Conservation (phyloP, 306 rosid genomes). For the Chamaecrista fasciculata region DNA sequence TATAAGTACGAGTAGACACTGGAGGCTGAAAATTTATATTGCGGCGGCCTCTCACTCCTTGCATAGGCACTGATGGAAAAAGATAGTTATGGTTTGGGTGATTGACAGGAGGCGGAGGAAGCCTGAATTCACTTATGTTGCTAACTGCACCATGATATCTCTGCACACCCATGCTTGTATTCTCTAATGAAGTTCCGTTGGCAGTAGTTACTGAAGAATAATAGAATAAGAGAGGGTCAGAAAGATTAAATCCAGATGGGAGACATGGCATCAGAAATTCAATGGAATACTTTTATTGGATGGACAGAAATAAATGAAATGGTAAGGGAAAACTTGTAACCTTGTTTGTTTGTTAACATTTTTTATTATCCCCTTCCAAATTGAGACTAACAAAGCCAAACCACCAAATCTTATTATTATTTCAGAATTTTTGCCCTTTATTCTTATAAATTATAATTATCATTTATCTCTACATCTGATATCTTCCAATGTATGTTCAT, state of each 20-base stretch:
- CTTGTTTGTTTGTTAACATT: neutral
- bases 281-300: neutral
- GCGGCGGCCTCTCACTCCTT: conserved; percentile 69
- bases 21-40: conserved; percentile 61
- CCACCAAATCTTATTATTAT: too few relatives aligned
- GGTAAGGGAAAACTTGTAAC: neutral
- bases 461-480: too few relatives aligned
- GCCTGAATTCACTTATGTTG: conserved; percentile 49
- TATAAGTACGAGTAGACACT: conserved; percentile 53
- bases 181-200: conserved; percentile 53
- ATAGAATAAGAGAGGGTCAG: conserved; percentile 21
- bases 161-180: conserved; percentile 55
- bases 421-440: too few relatives aligned
- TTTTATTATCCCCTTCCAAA: too few relatives aligned
- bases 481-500: too few relatives aligned
- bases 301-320: neutral
- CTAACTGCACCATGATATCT: conserved; percentile 71
- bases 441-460: too few relatives aligned
- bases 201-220: conserved; percentile 42
- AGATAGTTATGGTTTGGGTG: conserved; percentile 64
- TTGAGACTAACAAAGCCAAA: too few relatives aligned
- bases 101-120: conserved; percentile 56
- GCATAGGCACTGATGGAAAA: conserved; percentile 52
- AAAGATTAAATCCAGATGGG: conserved; percentile 18
- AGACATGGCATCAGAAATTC: neutral